phyloP scores from a whole-genome alignment of 2,329 filamentous ascomycete species.

The Trichophyton simii region DNA sequence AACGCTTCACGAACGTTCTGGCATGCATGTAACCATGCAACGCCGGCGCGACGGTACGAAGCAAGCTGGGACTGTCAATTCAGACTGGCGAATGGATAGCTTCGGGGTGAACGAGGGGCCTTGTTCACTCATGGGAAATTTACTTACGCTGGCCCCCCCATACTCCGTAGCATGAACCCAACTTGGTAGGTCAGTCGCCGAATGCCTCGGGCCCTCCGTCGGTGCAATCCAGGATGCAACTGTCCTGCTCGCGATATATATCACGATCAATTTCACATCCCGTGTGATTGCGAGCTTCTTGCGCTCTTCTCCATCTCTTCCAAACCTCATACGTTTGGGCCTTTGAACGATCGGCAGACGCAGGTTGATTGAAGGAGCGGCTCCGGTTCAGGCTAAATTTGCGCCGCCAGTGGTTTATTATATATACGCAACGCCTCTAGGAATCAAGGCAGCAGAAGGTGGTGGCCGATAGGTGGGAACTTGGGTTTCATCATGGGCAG shows the following conservation, averaged over 20 bases:
- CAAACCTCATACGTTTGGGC: background rate
- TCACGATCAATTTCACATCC: background rate
- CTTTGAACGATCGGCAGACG: background rate
- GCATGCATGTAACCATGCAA: background rate
- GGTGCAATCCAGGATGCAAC: background rate
- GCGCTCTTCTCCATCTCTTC: background rate
- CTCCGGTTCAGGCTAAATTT: background rate
- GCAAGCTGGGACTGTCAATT: background rate
- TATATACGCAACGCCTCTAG: background rate
- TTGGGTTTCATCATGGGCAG: conserved; percentile 1
- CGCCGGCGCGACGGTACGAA: background rate
- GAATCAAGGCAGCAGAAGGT: background rate
- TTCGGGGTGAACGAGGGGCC: background rate
- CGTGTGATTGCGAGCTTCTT: background rate
- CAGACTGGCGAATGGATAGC: background rate
- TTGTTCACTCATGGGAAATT: background rate
- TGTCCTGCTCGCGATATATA: background rate
- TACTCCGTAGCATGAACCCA: background rate
- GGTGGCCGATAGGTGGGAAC: background rate
- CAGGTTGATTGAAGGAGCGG: background rate
- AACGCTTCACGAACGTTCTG: background rate
- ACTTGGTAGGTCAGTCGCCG: background rate
- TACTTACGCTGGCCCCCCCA: background rate
- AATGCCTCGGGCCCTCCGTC: background rate
- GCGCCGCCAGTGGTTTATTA: background rate